Evolutionary conservation across 176 grass and related monocot genomes (phyloP).

Genomic region (Alloteropsis semialata): DNA sequence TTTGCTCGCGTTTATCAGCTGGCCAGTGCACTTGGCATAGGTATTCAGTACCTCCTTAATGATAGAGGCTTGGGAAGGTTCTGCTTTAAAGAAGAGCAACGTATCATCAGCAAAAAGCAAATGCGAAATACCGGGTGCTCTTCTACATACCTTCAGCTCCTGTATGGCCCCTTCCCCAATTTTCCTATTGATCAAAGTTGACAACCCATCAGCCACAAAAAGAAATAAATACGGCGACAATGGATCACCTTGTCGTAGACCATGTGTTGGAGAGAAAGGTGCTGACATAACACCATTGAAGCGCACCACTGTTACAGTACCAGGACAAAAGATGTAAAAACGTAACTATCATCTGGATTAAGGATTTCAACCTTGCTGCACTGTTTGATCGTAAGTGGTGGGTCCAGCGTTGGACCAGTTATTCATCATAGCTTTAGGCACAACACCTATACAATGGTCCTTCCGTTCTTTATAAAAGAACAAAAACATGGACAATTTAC

Average conservation of each 20-base stretch:
- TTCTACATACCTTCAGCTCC: neutral
- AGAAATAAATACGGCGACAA: neutral
- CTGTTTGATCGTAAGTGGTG: neutral
- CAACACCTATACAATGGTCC: neutral
- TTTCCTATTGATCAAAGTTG: neutral
- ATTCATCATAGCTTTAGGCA: neutral
- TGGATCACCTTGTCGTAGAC: neutral
- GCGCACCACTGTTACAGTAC: too few relatives aligned
- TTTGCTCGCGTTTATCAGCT: neutral
- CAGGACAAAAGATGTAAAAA: too few relatives aligned
- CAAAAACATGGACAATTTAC: neutral
- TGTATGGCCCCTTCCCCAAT: accelerated
- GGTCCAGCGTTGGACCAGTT: neutral
- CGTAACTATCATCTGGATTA: neutral
- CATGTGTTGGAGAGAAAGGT: neutral
- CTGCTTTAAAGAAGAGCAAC: neutral
- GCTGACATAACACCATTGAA: neutral
- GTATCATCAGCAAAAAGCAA: neutral
- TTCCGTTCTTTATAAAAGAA: neutral
- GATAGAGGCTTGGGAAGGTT: accelerated
- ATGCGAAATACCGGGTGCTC: neutral
- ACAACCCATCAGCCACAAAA: neutral
- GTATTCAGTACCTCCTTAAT: neutral
- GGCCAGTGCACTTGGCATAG: accelerated
- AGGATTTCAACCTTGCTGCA: neutral